phyloP scores from a whole-genome alignment of 2,329 filamentous ascomycete genomes.

The Pseudopithomyces maydicus region DNA sequence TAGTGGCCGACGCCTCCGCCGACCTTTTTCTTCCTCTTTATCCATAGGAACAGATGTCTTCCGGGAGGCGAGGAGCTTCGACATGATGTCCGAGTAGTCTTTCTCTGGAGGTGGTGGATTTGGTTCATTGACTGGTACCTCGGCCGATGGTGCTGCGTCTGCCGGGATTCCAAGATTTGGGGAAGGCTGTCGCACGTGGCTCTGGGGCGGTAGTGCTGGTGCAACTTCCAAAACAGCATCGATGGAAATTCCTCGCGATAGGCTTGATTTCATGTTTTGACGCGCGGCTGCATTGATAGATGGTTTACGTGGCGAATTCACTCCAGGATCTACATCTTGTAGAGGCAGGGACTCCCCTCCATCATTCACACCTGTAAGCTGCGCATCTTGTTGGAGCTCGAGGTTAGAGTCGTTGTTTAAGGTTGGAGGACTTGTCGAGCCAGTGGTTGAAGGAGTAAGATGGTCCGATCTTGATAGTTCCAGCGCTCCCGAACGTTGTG shows the following conservation, averaged over 20 bases:
- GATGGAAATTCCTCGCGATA: slow-evolving; percentile 23
- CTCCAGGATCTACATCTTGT: slow-evolving; percentile 31
- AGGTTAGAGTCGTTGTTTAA: slow-evolving; percentile 10
- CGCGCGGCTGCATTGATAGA: slow-evolving; percentile 21
- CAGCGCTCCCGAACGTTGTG: slow-evolving; percentile 25
- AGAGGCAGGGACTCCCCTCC: slow-evolving; percentile 29
- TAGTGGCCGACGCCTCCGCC: slow-evolving; percentile 30
- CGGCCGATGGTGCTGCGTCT: slow-evolving; percentile 19
- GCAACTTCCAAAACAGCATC: slow-evolving; percentile 27
- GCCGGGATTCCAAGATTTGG: slow-evolving; percentile 34
- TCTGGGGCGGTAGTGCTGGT: slow-evolving; percentile 18
- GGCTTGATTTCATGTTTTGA: slow-evolving; percentile 11
- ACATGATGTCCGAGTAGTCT: slow-evolving; percentile 39
- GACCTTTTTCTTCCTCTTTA: slow-evolving; percentile 26
- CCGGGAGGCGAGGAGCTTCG: slow-evolving; percentile 36
- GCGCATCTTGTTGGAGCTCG: slow-evolving; percentile 16
- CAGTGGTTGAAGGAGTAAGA: slow-evolving; percentile 24
- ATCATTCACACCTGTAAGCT: slow-evolving; percentile 21
- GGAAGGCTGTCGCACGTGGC: slow-evolving; percentile 18
- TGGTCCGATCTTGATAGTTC: slow-evolving; percentile 30
- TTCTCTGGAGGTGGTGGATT: slow-evolving; percentile 23
- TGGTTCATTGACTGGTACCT: slow-evolving; percentile 8
- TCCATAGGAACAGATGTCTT: slow-evolving; percentile 26
- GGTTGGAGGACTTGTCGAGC: slow-evolving; percentile 16
- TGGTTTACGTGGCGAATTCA: slow-evolving; percentile 36